Base-by-base conservation (phyloP, 345 rosid species). In the Brassica nigra region DNA sequence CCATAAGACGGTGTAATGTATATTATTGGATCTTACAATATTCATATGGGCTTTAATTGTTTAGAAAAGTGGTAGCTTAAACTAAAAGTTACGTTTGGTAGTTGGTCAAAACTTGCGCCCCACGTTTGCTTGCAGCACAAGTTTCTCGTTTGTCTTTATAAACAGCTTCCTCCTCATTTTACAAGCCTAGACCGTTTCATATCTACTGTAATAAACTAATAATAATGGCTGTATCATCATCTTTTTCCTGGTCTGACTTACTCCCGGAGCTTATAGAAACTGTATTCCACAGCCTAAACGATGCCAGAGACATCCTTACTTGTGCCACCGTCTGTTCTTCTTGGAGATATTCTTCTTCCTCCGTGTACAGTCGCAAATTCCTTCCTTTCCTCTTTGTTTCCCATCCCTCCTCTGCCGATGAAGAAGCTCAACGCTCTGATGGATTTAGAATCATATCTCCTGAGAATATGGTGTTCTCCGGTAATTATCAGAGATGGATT, bases 241-340 rank as follows among this genome's bases (percentile, higher is more conserved):
- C 64, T 57, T 67, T 55, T 0, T 66, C 16, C 2, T 79, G 75
- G 82, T 74, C 82, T 33, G 75, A 74, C 31, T 5, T 68, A 34
- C 58, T 74, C 23, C 78, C 78, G 34, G 78, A 79, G 74, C 70
- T 73, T 61, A 67, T 73, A 9, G 28, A 79, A 29, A 30, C 1
- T 47, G 74, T 79, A 2, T 61, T 73, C 31, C 23, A 68, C 58
- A 44, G 34, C 57, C 63, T 73, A 67, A 10, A 34, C 15, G n/a
- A 61, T 7, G 69, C 64, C 7, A 5, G 57, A 73, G 64, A 79
- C 55, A 33, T 73, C 61, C 74, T 67, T n/a, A 58, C 0, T 12
- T 79, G 78, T 67, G 77, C 69, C 20, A 58, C 64, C 29, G 55
- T 79, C 8, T 73, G 82, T 33, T 67, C 70, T 47, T 20, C 82